These are phyloP conservation scores for Ceratocystis cubensis DNA, from an alignment of 2,329 filamentous ascomycete species.

Conservation along the genomic window DNA sequence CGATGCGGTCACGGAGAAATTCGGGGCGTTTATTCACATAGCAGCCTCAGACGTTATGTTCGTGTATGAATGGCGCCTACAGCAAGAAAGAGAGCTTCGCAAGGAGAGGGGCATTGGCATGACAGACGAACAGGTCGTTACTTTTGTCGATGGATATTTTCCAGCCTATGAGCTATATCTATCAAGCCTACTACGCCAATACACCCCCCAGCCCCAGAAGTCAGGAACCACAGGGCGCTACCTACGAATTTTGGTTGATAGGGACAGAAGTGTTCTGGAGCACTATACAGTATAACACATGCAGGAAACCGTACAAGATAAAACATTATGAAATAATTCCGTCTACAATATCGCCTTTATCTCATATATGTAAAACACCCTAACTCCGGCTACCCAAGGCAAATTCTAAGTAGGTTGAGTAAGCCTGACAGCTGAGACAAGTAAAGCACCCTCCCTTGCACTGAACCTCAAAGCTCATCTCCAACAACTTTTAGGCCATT, in stretches of 20 bases:
- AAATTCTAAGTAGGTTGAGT: neutral
- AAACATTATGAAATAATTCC: neutral
- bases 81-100: conserved; percentile 66
- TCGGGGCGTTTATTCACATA: conserved; percentile 46
- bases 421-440: neutral
- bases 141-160: conserved; percentile 59
- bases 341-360: neutral
- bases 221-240: conserved; percentile 39
- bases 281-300: neutral
- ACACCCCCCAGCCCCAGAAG: neutral
- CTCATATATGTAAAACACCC: neutral
- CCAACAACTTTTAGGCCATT: conserved; percentile 44
- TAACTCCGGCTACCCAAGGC: conserved; percentile 2
- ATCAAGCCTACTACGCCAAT: conserved; percentile 2
- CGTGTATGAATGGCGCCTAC: conserved; percentile 72
- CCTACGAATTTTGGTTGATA: conserved; percentile 48
- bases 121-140: conserved; percentile 64
- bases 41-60: conserved; percentile 60
- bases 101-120: conserved; percentile 59
- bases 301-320: neutral
- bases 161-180: conserved; percentile 56
- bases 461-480: conserved; percentile 17
- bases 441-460: neutral
- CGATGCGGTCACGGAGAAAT: conserved; percentile 36
- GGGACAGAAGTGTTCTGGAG: conserved; percentile 44